Evolutionary conservation across 2,329 filamentous ascomycete species (phyloP).

Genomic region (Fusarium sp.): DNA sequence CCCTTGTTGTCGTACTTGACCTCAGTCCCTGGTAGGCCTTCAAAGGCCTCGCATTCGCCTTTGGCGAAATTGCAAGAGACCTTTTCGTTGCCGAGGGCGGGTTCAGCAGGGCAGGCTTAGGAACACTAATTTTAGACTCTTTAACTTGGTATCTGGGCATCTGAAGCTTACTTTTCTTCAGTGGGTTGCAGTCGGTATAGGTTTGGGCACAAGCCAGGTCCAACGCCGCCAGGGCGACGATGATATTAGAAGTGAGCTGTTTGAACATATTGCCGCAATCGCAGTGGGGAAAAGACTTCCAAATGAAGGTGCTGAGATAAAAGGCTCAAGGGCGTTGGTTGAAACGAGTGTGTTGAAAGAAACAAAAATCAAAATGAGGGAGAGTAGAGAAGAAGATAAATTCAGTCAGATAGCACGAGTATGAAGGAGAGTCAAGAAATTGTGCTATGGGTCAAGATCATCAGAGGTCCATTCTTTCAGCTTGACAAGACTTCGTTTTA

Average conservation of each 20-base stretch:
- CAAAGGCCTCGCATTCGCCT: conserved; percentile 70
- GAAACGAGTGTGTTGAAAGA: neutral
- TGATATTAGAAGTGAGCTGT: neutral
- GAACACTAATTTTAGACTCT: neutral
- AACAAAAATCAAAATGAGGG: neutral
- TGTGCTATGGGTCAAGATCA: neutral
- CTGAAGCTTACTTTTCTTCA: conserved; percentile 56
- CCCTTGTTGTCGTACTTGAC: conserved; percentile 61
- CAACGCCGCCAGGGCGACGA: conserved; percentile 10
- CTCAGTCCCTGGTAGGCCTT: conserved; percentile 58
- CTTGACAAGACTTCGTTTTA: neutral
- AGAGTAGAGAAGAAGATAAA: neutral
- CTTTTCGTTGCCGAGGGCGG: conserved; percentile 74
- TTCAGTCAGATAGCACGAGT: neutral
- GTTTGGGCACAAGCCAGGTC: conserved; percentile 64
- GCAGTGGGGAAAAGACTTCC: neutral
- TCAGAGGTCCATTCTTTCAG: neutral
- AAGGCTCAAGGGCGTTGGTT: neutral
- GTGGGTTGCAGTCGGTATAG: conserved; percentile 64
- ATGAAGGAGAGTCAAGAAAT: neutral
- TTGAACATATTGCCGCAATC: neutral
- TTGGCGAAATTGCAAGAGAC: conserved; percentile 78
- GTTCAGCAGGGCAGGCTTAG: conserved; percentile 75
- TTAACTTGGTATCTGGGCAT: neutral
- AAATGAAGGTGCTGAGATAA: neutral